A percentile compares a stretch with the other conserved stretches of the same genome.
Conservation (phyloP, 768 basidiomycete genomes). For the Auricularia cornea region DNA sequence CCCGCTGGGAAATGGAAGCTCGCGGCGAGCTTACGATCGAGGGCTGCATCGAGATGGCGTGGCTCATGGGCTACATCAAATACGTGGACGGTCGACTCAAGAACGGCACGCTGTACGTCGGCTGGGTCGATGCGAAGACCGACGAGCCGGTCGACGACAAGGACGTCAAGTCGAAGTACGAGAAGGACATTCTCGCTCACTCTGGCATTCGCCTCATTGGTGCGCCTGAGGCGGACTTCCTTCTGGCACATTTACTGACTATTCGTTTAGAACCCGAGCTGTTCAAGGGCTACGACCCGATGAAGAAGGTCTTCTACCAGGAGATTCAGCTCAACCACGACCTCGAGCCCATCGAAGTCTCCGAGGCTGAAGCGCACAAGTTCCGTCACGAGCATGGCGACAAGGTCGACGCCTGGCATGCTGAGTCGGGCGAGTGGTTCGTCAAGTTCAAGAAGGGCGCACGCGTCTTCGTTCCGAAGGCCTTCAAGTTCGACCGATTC, state of each 20-base stretch:
- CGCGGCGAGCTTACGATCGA: slow-evolving; percentile 95
- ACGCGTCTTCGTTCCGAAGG: slow-evolving; percentile 85
- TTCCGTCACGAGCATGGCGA: slow-evolving; percentile 97
- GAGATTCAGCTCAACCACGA: slow-evolving; percentile 96
- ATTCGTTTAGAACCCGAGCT: slow-evolving; percentile 80
- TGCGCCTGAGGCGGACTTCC: slow-evolving; percentile 30
- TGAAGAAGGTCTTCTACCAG: slow-evolving; percentile 95
- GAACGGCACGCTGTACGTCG: slow-evolving; percentile 86
- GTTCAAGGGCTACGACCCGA: slow-evolving; percentile 96
- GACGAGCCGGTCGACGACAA: slow-evolving; percentile 95
- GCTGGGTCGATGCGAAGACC: slow-evolving; percentile 95
- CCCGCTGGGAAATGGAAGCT: slow-evolving; percentile 99
- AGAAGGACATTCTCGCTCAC: slow-evolving; percentile 86
- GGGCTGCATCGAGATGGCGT: slow-evolving; percentile 98
- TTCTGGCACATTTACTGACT: slow-evolving; percentile 1
- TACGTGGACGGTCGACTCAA: slow-evolving; percentile 97
- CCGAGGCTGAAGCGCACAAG: slow-evolving; percentile 82
- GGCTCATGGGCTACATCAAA: slow-evolving; percentile 98
- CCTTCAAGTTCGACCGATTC: slow-evolving; percentile 86
- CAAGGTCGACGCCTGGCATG: slow-evolving; percentile 92
- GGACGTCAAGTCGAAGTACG: slow-evolving; percentile 88
- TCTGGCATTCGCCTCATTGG: slow-evolving; percentile 92
- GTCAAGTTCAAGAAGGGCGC: slow-evolving; percentile 99
- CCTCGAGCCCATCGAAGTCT: slow-evolving; percentile 90
- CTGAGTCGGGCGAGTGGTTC: slow-evolving; percentile 89